Conservation (phyloP, 2,329 filamentous ascomycete species). For the Sporothrix dimorphospora region DNA sequence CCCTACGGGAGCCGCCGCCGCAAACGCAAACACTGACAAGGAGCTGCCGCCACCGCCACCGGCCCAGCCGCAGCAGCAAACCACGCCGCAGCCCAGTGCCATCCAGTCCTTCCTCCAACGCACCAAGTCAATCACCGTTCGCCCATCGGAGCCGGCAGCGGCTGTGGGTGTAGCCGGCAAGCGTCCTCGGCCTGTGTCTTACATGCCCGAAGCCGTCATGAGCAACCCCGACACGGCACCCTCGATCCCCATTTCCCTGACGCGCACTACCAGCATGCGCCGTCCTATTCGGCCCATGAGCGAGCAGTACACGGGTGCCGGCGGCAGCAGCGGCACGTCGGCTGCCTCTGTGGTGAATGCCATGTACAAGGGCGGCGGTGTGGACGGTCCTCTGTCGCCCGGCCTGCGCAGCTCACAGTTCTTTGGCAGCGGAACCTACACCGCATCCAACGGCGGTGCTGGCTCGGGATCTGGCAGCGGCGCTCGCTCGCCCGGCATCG, state of each 20-base stretch:
- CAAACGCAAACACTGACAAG: slow-evolving; percentile 70
- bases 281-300: slow-evolving; percentile 59
- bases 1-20: slow-evolving; percentile 46
- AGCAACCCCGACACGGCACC: slow-evolving; percentile 75
- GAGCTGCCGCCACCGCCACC: slow-evolving; percentile 77
- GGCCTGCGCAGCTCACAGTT: slow-evolving; percentile 63
- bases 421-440: slow-evolving; percentile 49
- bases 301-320: slow-evolving; percentile 59
- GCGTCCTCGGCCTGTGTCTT: slow-evolving; percentile 60
- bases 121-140: slow-evolving; percentile 62
- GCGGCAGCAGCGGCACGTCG: slow-evolving; percentile 24
- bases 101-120: slow-evolving; percentile 60
- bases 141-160: slow-evolving; percentile 36
- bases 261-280: slow-evolving; percentile 57
- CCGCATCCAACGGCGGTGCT: slow-evolving; percentile 41
- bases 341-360: slow-evolving; percentile 79
- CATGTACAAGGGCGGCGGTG: slow-evolving; percentile 73
- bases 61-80: slow-evolving; percentile 59
- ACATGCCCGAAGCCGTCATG: slow-evolving; percentile 52
- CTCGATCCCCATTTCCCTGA: slow-evolving; percentile 69
- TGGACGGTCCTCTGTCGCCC: slow-evolving; percentile 66
- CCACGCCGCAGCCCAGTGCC: slow-evolving; percentile 58
- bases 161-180: slow-evolving; percentile 36
- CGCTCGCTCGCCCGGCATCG: slow-evolving; percentile 54
- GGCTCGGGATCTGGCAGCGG: slow-evolving; percentile 44